phyloP scores from a whole-genome alignment of 2,329 filamentous ascomycete genomes.

The Curvularia sp. region DNA sequence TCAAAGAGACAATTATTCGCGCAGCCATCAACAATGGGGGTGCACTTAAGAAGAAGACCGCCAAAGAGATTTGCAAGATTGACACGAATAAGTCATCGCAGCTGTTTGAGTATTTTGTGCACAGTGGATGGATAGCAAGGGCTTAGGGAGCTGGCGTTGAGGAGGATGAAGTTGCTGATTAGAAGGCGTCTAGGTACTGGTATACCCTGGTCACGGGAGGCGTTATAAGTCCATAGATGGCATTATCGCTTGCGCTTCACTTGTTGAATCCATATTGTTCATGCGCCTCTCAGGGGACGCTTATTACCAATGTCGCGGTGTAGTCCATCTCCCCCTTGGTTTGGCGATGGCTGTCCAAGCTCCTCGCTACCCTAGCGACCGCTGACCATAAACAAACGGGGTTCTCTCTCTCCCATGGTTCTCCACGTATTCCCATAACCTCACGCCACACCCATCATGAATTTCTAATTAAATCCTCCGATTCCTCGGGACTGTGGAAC shows the following conservation, averaged over 20 bases:
- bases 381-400: slow-evolving; percentile 28
- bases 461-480: slow-evolving; percentile 21
- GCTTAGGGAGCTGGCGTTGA: slow-evolving; percentile 56
- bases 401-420: slow-evolving; percentile 19
- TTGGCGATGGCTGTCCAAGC: slow-evolving; percentile 11
- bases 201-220: slow-evolving; percentile 31
- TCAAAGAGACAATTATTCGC: slow-evolving; percentile 91
- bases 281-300: not conserved
- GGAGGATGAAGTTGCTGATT: not conserved
- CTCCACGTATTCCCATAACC: slow-evolving; percentile 15
- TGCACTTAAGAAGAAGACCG: slow-evolving; percentile 89
- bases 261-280: slow-evolving; percentile 16
- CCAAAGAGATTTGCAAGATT: slow-evolving; percentile 81
- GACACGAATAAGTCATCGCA: slow-evolving; percentile 84
- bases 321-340: not conserved
- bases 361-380: slow-evolving; percentile 18
- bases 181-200: slow-evolving; percentile 20
- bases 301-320: slow-evolving; percentile 1
- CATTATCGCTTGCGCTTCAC: not conserved
- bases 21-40: slow-evolving; percentile 91
- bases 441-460: slow-evolving; percentile 26
- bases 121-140: slow-evolving; percentile 90
- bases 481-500: slow-evolving; percentile 12
- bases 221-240: slow-evolving; percentile 13
- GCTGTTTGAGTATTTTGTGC: slow-evolving; percentile 94